phyloP scores from a whole-genome alignment of 2,329 filamentous ascomycete genomes.

The Botrytis fabae region DNA sequence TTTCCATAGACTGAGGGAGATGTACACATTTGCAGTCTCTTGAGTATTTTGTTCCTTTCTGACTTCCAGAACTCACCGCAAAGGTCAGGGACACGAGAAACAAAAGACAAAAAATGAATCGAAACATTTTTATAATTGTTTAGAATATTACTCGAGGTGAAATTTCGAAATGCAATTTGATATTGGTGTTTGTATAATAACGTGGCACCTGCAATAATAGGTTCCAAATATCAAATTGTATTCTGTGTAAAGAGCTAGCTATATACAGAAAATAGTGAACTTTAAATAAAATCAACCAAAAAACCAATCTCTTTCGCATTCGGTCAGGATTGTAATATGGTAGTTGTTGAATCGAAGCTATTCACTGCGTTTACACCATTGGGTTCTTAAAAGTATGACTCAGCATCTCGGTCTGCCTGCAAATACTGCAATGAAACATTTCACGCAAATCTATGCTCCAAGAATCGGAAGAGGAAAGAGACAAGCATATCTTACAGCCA shows the following conservation, averaged over 20 bases:
- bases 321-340: no score
- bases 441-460: neutral
- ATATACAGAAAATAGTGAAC: no score
- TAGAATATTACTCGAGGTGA: neutral
- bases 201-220: no score
- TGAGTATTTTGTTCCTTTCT: neutral
- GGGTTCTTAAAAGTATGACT: neutral
- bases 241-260: no score
- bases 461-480: neutral
- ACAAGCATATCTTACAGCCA: neutral
- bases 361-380: no score
- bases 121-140: neutral
- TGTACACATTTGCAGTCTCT: constrained; percentile 23
- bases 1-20: neutral
- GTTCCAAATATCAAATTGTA: no score
- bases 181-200: no score
- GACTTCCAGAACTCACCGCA: neutral
- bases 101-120: neutral
- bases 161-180: neutral
- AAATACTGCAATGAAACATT: neutral
- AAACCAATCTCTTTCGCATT: no score
- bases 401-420: neutral
- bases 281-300: no score
- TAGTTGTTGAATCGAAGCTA: no score
- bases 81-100: neutral